Base-by-base conservation (phyloP, 1,139 yeast genomes). In the Ogataea hybrid region DNA sequence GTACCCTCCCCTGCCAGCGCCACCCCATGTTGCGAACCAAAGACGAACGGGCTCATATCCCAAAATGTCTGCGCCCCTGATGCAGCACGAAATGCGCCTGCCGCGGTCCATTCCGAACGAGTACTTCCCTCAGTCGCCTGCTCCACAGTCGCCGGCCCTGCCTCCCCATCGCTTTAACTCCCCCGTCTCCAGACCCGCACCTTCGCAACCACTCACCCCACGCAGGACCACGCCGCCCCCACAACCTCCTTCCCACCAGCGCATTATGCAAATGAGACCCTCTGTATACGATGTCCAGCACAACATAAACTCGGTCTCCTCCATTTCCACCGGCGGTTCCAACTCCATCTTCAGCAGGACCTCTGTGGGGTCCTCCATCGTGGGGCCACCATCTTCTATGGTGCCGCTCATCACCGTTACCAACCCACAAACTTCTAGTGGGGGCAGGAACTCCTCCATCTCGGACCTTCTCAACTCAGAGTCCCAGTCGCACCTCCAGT, bases 381-480 rank as follows among this genome's bases (percentile, higher is more conserved):
- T 38, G 16, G 46, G 46, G 4, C 32, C 39, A 8, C 25, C 21
- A 12, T 30, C 32, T 4, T 31, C 30, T 21, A 29, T n/a, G 12
- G 17, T 22, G 22, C 18, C 28, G 12, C 34, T 22, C 28, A 27
- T 7, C 15, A 32, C 22, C 23, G 21, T 3, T 11, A 9, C 12
- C 33, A 27, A 17, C 22, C 23, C 25, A 5, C 10, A 14, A n/a
- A 5, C 12, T 11, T 29, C 39, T 6, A 39, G 38, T 14, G 32
- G 12, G 32, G 50, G 35, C 28, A 35, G 45, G 27, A 35, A 45
- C 30, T 46, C 48, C 9, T 56, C 60, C n/a, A 50, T 57, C n/a
- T 52, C 57, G 1, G 57, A 49, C 34, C 44, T 55, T 5, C 39
- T 57, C 16, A 57, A 56, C 35, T 52, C 52, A 15, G 55, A 52